A percentile compares a stretch with the other conserved stretches of the same genome.
phyloP scores from a whole-genome alignment of 2,329 filamentous ascomycete genomes.

The Pseudogymnoascus sp. region DNA sequence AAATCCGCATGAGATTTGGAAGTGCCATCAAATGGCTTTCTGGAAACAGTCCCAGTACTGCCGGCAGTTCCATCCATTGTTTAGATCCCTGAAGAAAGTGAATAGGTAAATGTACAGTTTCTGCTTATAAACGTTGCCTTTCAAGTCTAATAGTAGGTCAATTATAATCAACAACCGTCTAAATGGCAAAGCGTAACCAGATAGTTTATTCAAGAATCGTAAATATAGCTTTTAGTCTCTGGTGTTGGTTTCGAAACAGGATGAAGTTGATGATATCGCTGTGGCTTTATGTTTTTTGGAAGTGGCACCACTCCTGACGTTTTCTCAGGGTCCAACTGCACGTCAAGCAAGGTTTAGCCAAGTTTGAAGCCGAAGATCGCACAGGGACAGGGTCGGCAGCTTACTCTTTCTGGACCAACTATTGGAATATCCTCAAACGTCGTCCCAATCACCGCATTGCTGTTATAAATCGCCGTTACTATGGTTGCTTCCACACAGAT shows the following conservation, averaged over 20 bases:
- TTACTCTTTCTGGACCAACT: conserved; percentile 2
- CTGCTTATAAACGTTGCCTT: background rate
- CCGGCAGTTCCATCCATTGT: background rate
- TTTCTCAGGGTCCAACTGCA: background rate
- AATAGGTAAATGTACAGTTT: background rate
- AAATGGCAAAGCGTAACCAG: background rate
- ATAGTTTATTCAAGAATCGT: background rate
- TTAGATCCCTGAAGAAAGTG: background rate
- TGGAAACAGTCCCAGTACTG: conserved; percentile 6
- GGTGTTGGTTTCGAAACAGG: background rate
- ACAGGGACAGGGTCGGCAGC: background rate
- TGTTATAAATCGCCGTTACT: conserved; percentile 6
- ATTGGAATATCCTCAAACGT: conserved; percentile 4
- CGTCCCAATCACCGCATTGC: conserved; percentile 1
- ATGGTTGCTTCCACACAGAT: background rate
- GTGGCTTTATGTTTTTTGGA: background rate
- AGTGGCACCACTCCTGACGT: background rate
- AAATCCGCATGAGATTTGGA: conserved; percentile 32
- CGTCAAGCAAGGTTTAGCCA: background rate
- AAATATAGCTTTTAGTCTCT: background rate
- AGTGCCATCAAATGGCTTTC: conserved; percentile 18
- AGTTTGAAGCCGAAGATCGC: background rate
- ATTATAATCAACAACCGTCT: background rate
- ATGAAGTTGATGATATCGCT: background rate
- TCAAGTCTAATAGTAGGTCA: background rate